These are phyloP conservation scores for Gracilariopsis chorda DNA, from an alignment of 23 red algal species.

Conservation along the genomic window DNA sequence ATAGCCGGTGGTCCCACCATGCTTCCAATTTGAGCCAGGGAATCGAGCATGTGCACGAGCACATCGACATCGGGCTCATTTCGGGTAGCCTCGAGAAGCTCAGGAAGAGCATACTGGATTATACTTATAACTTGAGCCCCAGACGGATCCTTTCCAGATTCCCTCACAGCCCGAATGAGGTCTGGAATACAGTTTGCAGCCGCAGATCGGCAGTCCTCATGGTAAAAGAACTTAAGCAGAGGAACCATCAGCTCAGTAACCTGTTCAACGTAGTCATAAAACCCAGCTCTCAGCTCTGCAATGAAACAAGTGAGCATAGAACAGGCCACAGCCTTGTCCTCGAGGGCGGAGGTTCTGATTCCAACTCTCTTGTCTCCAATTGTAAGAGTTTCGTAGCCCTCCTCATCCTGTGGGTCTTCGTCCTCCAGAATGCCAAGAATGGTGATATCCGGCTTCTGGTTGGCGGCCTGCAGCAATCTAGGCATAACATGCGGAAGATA, in stretches of 20 bases:
- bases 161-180: constrained; percentile 70
- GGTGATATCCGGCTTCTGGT: constrained; percentile 89
- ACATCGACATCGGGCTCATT: constrained; percentile 93
- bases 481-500: constrained; percentile 98
- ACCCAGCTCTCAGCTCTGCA: constrained; percentile 78
- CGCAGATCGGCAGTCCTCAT: constrained; percentile 83
- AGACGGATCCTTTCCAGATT: constrained; percentile 47
- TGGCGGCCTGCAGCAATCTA: constrained; percentile 71
- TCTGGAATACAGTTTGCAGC: constrained; percentile 90
- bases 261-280: constrained; percentile 83
- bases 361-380: constrained; percentile 93
- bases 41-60: constrained; percentile 75
- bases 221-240: constrained; percentile 92
- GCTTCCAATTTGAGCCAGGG: constrained; percentile 54
- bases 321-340: constrained; percentile 90
- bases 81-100: constrained; percentile 71
- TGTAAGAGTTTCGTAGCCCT: constrained; percentile 79
- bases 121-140: constrained; percentile 57
- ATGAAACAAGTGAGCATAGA: constrained; percentile 94
- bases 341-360: constrained; percentile 84
- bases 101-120: constrained; percentile 68
- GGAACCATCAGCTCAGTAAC: constrained; percentile 89
- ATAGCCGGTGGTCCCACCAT: constrained; percentile 51
- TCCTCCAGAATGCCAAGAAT: constrained; percentile 56
- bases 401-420: constrained; percentile 72